Percentiles rank a stretch among this genome's conserved stretches.
phyloP scores from a whole-genome alignment of 352 stramenopile genomes.

The Pythium brachiatum region DNA sequence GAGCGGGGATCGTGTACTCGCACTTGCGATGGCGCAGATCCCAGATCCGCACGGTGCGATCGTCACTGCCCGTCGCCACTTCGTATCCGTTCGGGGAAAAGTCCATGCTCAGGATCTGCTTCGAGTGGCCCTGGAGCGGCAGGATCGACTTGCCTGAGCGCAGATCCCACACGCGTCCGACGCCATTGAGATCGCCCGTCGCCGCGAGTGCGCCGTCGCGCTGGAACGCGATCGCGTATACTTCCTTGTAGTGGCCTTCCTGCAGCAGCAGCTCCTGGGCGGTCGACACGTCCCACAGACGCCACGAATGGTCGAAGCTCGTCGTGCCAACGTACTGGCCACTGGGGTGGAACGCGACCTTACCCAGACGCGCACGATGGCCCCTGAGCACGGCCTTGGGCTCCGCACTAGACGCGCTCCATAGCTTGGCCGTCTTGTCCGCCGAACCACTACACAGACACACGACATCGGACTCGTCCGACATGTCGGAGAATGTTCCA shows the following conservation, averaged over 20 bases:
- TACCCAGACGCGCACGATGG: constrained; percentile 72
- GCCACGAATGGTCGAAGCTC: constrained; percentile 97
- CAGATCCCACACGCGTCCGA: constrained; percentile 96
- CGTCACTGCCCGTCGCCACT: constrained; percentile 93
- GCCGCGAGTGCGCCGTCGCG: constrained; percentile 90
- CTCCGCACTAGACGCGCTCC: constrained; percentile 54
- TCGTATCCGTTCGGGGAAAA: constrained; percentile 93
- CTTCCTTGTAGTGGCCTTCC: constrained; percentile 95
- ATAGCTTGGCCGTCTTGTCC: constrained; percentile 74
- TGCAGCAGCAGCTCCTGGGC: constrained; percentile 92
- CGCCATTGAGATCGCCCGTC: constrained; percentile 94
- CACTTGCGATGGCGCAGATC: constrained; percentile 92
- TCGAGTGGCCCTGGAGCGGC: constrained; percentile 91
- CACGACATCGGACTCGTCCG: constrained; percentile 46
- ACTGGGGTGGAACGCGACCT: constrained; percentile 94
- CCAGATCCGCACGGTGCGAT: constrained; percentile 96
- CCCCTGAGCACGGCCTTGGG: constrained; percentile 61
- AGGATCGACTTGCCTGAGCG: constrained; percentile 92
- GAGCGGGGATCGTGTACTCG: constrained; percentile 92
- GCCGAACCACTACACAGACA: constrained; percentile 79
- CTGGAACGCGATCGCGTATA: constrained; percentile 96
- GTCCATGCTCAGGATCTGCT: constrained; percentile 92
- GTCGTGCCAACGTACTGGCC: constrained; percentile 92
- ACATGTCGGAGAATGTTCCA: constrained; percentile 55
- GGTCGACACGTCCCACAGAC: constrained; percentile 96